These are phyloP conservation scores for Termitomyces eurrhizus DNA, from an alignment of 768 basidiomycete genomes.

Conservation along the genomic window DNA sequence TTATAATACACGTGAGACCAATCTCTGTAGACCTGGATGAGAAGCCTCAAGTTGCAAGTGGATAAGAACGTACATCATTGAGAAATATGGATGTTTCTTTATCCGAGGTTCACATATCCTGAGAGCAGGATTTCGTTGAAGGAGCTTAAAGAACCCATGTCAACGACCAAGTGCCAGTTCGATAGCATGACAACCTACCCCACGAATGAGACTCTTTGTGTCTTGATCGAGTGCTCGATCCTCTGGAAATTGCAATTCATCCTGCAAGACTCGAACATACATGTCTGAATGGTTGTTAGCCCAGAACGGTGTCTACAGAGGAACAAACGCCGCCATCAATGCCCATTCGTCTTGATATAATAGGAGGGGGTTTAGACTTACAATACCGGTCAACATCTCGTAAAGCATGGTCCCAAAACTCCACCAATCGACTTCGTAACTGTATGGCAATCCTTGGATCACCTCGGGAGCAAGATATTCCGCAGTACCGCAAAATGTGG, in stretches of 20 bases:
- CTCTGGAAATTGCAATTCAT: constrained; percentile 86
- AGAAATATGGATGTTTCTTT: constrained; percentile 93
- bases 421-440: constrained; percentile 98
- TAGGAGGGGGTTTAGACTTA: constrained; percentile 40
- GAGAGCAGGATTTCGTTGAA: constrained; percentile 89
- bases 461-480: constrained; percentile 98
- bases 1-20: constrained; percentile 95
- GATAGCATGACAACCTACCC: constrained; percentile 50
- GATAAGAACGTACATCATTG: constrained; percentile 68
- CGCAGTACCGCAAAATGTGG: constrained; percentile 93
- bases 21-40: constrained; percentile 49
- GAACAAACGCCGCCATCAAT: constrained; percentile 13
- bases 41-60: constrained; percentile 9
- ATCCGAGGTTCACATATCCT: constrained; percentile 92
- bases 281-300: constrained; percentile 92
- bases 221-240: constrained; percentile 92
- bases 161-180: constrained; percentile 7
- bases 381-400: constrained; percentile 95
- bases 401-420: constrained; percentile 96
- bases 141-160: constrained; percentile 46
- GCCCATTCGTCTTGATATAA: constrained; percentile 4
- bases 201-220: constrained; percentile 92
- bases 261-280: constrained; percentile 90
- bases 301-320: constrained; percentile 81
- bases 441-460: constrained; percentile 85